Conservation (phyloP, 1,139 yeast species). For the Eremothecium cymbalariae region DNA sequence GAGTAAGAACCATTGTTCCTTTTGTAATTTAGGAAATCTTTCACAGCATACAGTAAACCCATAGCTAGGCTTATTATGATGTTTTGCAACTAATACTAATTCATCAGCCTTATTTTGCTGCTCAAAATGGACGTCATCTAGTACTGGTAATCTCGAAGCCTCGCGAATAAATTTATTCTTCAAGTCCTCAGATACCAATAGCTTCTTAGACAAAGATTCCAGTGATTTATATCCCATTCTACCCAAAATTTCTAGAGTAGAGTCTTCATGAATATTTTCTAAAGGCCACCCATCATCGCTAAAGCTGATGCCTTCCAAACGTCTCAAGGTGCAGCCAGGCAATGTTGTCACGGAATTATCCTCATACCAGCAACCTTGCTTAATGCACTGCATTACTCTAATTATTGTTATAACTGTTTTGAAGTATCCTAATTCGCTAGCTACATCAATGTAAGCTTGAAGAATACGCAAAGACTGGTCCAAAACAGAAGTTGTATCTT, state of each 20-base stretch:
- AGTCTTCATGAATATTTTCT: conserved; percentile 5
- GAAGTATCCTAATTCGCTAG: conserved; percentile 74
- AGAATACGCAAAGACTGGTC: conserved; percentile 91
- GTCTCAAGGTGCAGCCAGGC: conserved; percentile 54
- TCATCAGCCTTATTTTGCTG: conserved; percentile 33
- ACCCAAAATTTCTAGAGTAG: conserved; percentile 31
- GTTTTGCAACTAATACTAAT: conserved; percentile 43
- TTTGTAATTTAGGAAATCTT: conserved; percentile 80
- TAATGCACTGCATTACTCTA: conserved; percentile 73
- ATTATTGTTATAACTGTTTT: conserved; percentile 53
- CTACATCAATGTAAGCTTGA: conserved; percentile 86
- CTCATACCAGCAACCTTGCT: conserved; percentile 83
- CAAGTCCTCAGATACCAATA: conserved; percentile 15
- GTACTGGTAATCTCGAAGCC: conserved; percentile 42
- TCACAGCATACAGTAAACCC: conserved; percentile 70
- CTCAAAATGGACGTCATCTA: conserved; percentile 23
- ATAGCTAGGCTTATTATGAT: conserved; percentile 43
- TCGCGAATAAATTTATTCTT: conserved; percentile 37
- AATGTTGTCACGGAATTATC: conserved; percentile 60
- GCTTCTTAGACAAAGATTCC: conserved; percentile 12
- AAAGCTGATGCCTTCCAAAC: conserved; percentile 26
- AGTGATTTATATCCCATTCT: conserved; percentile 16
- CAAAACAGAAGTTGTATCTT: conserved; percentile 85
- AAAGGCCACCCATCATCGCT: conserved; percentile 24
- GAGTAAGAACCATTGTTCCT: conserved; percentile 88